Evolutionary conservation across 164 flowering plant genomes (phyloP).

Genomic region (Euptelea pleiosperma): DNA sequence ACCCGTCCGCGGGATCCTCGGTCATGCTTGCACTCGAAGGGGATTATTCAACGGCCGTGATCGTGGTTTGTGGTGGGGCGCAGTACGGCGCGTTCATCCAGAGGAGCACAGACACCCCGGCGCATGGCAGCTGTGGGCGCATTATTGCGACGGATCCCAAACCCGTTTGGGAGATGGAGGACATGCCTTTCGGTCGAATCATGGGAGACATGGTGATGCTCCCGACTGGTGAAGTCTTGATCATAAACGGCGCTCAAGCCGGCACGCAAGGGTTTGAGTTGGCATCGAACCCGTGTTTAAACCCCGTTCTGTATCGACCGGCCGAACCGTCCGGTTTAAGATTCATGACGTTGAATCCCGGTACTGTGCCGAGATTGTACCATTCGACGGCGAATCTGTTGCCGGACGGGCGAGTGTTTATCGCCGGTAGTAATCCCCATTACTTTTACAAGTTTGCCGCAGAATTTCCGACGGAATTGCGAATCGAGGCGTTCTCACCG

Average conservation of each 20-base stretch:
- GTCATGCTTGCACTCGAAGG: conserved; percentile 65
- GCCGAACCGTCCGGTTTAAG: conserved; percentile 59
- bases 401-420: conserved; percentile 77
- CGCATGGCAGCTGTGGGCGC: conserved; percentile 78
- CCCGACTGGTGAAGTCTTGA: conserved; percentile 71
- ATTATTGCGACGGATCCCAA: conserved; percentile 53
- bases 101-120: conserved; percentile 53
- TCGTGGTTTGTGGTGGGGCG: conserved; percentile 88
- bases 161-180: conserved; percentile 78
- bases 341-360: conserved; percentile 76
- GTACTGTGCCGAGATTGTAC: conserved; percentile 78
- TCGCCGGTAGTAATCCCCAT: conserved; percentile 93
- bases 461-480: conserved; percentile 71
- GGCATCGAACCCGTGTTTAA: conserved; percentile 67
- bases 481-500: conserved; percentile 88
- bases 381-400: conserved; percentile 86
- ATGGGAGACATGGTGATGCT: conserved; percentile 97
- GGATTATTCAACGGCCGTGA: conserved; percentile 53
- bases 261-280: conserved; percentile 81
- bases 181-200: conserved; percentile 76
- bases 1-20: conserved; percentile 88
- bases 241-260: conserved; percentile 81
- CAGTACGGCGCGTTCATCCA: conserved; percentile 57
- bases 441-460: conserved; percentile 49
- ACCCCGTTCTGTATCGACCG: conserved; percentile 78